These are phyloP conservation scores for Exutisphaerella laricina DNA, from an alignment of 2,329 filamentous ascomycete species.

Conservation along the genomic window DNA sequence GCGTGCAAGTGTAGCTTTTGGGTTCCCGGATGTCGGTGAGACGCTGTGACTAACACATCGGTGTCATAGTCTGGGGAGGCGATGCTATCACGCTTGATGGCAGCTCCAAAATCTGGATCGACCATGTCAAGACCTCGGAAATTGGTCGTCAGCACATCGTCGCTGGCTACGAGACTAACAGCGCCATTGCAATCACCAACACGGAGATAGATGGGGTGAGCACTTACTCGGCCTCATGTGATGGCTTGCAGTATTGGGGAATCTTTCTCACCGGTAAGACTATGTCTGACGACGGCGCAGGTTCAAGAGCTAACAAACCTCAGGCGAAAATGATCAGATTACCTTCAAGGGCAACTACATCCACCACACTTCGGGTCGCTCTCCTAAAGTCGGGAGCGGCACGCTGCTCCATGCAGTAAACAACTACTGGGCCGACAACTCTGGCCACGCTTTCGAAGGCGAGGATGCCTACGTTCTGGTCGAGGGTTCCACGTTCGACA, in stretches of 20 bases:
- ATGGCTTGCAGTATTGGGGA: conserved; percentile 43
- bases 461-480: conserved; percentile 20
- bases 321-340: conserved; percentile 51
- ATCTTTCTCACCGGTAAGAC: conserved; percentile 13
- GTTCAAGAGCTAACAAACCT: conserved; percentile 14
- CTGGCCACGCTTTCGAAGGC: conserved; percentile 48
- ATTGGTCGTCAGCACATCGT: conserved; percentile 59
- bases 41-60: no score
- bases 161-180: conserved; percentile 49
- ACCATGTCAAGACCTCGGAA: conserved; percentile 43
- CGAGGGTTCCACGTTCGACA: conserved; percentile 22
- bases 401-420: conserved; percentile 57
- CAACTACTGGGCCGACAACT: conserved; percentile 56
- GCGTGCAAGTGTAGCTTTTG: no score
- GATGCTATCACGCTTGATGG: conserved; percentile 36
- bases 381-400: conserved; percentile 52
- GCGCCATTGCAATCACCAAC: conserved; percentile 57
- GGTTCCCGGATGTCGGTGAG: no score
- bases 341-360: conserved; percentile 59
- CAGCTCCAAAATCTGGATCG: conserved; percentile 36
- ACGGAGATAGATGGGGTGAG: conserved; percentile 53
- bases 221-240: conserved; percentile 53
- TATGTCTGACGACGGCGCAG: not conserved
- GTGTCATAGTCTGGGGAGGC: conserved; percentile 36
- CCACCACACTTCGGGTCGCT: conserved; percentile 53